Percentiles rank a stretch among this genome's conserved stretches.
Conservation (phyloP, 176 grass and related monocot genomes). For the Lolium perenne region DNA sequence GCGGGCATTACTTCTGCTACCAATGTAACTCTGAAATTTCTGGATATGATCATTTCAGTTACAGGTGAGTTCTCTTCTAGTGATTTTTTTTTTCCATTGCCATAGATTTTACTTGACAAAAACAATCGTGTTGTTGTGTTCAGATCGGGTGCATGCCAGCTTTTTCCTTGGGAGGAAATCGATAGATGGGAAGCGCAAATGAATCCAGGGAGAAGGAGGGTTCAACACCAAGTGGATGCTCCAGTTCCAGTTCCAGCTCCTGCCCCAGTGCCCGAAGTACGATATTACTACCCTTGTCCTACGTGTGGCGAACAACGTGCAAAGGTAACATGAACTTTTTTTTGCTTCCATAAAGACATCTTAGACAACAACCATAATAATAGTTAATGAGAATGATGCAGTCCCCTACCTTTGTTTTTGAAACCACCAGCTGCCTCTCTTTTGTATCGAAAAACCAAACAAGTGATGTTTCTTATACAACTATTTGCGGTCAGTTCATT, state of each 20-base stretch:
- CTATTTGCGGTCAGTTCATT: not conserved
- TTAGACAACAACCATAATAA: not conserved
- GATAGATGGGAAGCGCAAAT: slow-evolving; percentile 62
- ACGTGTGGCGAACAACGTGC: slow-evolving; percentile 48
- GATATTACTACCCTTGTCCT: slow-evolving; percentile 43
- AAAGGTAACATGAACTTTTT: slow-evolving; percentile 50
- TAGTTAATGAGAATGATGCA: not conserved
- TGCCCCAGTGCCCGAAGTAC: not conserved
- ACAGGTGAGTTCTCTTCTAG: slow-evolving; percentile 37
- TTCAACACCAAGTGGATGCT: slow-evolving; percentile 42
- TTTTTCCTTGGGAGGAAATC: slow-evolving; percentile 37
- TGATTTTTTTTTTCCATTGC: slow-evolving; percentile 22
- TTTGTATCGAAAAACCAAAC: slow-evolving; percentile 11
- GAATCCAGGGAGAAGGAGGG: slow-evolving; percentile 50
- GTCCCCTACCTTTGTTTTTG: not conserved
- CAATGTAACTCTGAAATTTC: slow-evolving; percentile 66
- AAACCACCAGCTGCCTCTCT: not conserved
- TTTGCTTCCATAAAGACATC: too few relatives aligned
- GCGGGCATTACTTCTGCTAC: slow-evolving; percentile 74
- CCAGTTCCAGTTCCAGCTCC: not conserved
- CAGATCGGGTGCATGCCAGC: slow-evolving; percentile 38
- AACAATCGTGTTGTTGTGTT: not conserved
- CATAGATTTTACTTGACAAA: slow-evolving; percentile 18
- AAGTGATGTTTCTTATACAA: slow-evolving; percentile 13
- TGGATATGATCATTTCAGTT: slow-evolving; percentile 68